Conservation (phyloP, 495 filamentous ascomycete genomes). For the Schizothecium vesticola region DNA sequence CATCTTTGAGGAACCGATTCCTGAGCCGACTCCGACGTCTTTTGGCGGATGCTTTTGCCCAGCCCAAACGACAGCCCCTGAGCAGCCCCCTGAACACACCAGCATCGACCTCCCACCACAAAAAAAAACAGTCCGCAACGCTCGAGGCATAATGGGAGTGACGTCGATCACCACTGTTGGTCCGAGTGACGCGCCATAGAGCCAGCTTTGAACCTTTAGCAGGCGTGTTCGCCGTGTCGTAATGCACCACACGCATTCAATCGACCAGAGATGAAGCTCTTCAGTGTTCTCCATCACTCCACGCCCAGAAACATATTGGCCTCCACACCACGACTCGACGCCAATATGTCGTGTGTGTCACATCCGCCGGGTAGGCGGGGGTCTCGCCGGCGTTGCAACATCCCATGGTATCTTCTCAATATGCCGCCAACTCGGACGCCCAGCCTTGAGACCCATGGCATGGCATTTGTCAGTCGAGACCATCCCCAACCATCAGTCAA, state of each 20-base stretch:
- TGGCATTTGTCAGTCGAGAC: conserved; percentile 15
- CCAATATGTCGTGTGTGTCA: neutral
- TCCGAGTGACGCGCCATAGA: neutral
- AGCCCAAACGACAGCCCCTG: neutral
- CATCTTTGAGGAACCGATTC: neutral
- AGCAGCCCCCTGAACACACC: neutral
- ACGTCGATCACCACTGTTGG: neutral
- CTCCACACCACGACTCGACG: neutral
- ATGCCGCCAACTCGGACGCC: neutral
- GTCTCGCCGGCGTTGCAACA: neutral
- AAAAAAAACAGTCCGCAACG: neutral
- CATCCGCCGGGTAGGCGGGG: neutral
- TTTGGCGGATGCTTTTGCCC: neutral
- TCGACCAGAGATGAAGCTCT: neutral
- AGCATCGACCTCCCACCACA: neutral
- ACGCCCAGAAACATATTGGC: neutral
- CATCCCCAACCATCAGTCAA: conserved; percentile 7
- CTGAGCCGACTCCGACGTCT: neutral
- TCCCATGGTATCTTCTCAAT: neutral
- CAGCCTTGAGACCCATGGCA: neutral
- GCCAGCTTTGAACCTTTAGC: neutral
- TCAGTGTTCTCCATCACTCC: neutral
- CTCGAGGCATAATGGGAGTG: neutral
- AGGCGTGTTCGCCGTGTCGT: neutral
- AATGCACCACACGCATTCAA: neutral